Evolutionary conservation across 441 rosid genomes (phyloP).

Genomic region (Eruca vesicaria): DNA sequence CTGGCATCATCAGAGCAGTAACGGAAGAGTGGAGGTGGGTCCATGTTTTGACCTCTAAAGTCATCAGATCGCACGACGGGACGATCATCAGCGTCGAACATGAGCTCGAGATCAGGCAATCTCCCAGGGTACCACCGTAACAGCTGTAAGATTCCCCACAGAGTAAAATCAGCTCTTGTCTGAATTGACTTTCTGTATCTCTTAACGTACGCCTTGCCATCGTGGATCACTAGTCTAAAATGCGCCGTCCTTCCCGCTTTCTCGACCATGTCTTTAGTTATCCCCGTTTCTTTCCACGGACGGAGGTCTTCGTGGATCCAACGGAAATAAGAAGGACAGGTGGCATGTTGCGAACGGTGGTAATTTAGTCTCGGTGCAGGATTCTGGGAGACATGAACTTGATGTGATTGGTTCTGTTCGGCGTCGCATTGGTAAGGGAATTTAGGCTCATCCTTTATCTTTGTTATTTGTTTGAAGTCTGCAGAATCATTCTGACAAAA

Average conservation of each 20-base stretch:
- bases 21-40: conserved; percentile 50
- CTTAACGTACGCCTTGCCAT: conserved; percentile 52
- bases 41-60: neutral
- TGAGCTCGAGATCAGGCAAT: conserved; percentile 57
- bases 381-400: neutral
- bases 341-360: conserved; percentile 21
- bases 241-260: conserved; percentile 39
- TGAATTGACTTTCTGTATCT: conserved; percentile 42
- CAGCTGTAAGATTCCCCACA: conserved; percentile 69
- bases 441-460: neutral
- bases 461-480: neutral
- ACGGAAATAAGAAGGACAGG: conserved; percentile 57
- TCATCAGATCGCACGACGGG: conserved; percentile 35
- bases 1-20: conserved; percentile 43
- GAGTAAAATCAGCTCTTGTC: conserved; percentile 46
- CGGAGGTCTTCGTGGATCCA: conserved; percentile 65
- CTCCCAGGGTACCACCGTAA: conserved; percentile 52
- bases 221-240: conserved; percentile 44
- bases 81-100: conserved; percentile 51
- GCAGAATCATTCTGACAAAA: conserved; percentile 15
- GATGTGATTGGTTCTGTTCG: conserved; percentile 6
- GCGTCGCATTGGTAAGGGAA: conserved; percentile 26
- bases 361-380: too few relatives aligned
- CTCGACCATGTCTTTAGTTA: conserved; percentile 46
- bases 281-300: conserved; percentile 53